Base-by-base conservation (phyloP, 1,139 yeast species). In the Yamadazyma dushanensis region DNA sequence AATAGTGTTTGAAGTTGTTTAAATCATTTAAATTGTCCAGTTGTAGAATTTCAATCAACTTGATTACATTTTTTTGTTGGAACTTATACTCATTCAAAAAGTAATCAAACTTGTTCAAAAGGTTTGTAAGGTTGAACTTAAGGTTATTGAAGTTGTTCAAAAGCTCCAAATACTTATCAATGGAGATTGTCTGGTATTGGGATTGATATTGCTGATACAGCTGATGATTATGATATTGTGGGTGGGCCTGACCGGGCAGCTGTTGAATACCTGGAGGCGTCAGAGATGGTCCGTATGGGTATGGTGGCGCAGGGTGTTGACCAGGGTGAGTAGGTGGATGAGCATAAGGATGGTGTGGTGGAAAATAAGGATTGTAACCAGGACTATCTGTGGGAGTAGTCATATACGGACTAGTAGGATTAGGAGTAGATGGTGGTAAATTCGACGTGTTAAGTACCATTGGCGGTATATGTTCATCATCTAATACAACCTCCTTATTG, bases 401-500 rank as follows among this genome's bases (percentile, higher is more conserved):
- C 16, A 11, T 10, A 11, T 26, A 26, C 3, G 29, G 17, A n/a
- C 19, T 27, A 23, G 22, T 23, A 16, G 33, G 31, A 20, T 29
- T 31, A 18, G 44, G 38, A 17, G 31, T 20, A 6, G 29, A 23
- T 15, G 20, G 32, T 27, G 36, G 30, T 13, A 32, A 13, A 29
- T 24, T 28, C 38, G 29, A 17, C 24, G 27, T 13, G 38, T 29
- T 26, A 8, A 26, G 15, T 8, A 26, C 15, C 29, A 26, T 18
- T 32, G 34, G 29, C 19, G 5, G 15, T 17, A 26, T 17, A 6
- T 7, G 8, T 32, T 65, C 63, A 37, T 35, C 34, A 17, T 66
- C 53, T 39, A 60, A 61, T 27, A 69, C 68, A 16, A 69, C 61
- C 41, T 70, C 75, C 44, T 67, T 66, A 39, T 63, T 73, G 26